These are phyloP conservation scores for Spergularia bocconei DNA, from an alignment of 148 eudicot species.

Conservation along the genomic window DNA sequence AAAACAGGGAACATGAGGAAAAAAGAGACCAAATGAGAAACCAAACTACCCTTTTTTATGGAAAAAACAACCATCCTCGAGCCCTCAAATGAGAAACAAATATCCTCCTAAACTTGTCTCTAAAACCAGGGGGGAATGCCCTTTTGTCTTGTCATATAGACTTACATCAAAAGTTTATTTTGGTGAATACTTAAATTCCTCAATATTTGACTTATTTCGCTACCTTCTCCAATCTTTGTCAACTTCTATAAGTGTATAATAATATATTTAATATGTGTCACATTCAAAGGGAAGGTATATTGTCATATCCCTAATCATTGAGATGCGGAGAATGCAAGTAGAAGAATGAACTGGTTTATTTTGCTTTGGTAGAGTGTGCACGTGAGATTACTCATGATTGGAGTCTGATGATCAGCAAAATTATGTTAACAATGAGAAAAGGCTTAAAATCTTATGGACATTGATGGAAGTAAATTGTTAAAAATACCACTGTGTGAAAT, in stretches of 20 bases:
- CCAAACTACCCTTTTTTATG: conserved; percentile 26
- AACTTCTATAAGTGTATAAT: conserved; percentile 5
- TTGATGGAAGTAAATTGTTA: not conserved
- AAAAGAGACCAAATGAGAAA: conserved; percentile 16
- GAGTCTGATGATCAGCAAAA: not conserved
- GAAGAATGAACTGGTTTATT: not conserved
- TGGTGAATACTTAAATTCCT: not conserved
- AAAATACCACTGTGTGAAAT: too few species aligned
- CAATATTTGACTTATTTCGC: conserved; percentile 18
- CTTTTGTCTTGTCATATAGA: conserved; percentile 31
- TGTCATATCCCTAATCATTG: conserved; percentile 3
- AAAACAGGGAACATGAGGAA: conserved; percentile 8
- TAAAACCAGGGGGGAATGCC: conserved; percentile 9
- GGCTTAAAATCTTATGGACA: not conserved
- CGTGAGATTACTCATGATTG: conserved; percentile 11
- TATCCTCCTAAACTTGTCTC: conserved; percentile 15
- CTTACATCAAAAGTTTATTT: conserved; percentile 14
- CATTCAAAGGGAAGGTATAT: conserved; percentile 13
- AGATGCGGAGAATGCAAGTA: conserved; percentile 5
- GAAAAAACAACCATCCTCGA: conserved; percentile 54
- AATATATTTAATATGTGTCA: conserved; percentile 1
- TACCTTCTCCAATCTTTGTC: conserved; percentile 19
- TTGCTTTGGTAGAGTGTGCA: conserved; percentile 16
- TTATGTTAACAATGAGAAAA: not conserved
- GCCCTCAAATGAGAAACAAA: conserved; percentile 41